These are phyloP conservation scores for Didymellaceae sp. DNA, from an alignment of 2,329 filamentous ascomycete species.

Conservation along the genomic window DNA sequence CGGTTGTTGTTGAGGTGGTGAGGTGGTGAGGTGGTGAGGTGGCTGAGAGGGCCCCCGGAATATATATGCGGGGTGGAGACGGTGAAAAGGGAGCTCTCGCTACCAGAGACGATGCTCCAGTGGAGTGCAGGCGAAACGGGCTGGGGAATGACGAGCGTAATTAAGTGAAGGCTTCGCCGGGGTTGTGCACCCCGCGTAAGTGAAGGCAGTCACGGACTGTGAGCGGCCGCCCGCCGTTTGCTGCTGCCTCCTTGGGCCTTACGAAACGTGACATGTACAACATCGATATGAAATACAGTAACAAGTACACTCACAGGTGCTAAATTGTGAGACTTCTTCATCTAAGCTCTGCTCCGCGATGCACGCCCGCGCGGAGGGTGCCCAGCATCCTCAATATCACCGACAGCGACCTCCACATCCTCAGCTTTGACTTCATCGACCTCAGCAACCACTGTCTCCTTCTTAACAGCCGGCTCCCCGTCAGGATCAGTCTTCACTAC, in stretches of 20 bases:
- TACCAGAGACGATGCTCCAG: conserved; percentile 3
- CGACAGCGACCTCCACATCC: conserved; percentile 27
- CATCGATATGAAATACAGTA: no score
- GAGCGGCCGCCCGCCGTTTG: background rate
- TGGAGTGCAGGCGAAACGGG: background rate
- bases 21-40: background rate
- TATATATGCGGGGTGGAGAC: background rate
- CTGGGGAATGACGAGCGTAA: background rate
- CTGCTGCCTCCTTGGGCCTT: conserved; percentile 5
- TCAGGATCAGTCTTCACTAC: conserved; percentile 47
- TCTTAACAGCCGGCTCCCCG: conserved; percentile 37
- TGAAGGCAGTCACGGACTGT: background rate
- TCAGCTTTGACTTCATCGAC: conserved; percentile 36
- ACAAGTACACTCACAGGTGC: no score
- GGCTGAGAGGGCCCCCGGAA: background rate
- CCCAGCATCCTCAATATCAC: conserved; percentile 46
- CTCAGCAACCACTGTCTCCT: conserved; percentile 19
- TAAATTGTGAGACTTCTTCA: background rate
- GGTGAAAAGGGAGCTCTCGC: conserved; percentile 8
- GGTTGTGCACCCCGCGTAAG: background rate
- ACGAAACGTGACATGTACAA: conserved; percentile 7
- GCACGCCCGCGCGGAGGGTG: conserved; percentile 8
- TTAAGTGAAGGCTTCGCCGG: conserved; percentile 3
- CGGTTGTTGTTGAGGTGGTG: background rate
- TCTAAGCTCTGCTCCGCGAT: conserved; percentile 2